Base-by-base conservation (phyloP, 805 yeast genomes). In the Ogataea trehaloabstinens region DNA sequence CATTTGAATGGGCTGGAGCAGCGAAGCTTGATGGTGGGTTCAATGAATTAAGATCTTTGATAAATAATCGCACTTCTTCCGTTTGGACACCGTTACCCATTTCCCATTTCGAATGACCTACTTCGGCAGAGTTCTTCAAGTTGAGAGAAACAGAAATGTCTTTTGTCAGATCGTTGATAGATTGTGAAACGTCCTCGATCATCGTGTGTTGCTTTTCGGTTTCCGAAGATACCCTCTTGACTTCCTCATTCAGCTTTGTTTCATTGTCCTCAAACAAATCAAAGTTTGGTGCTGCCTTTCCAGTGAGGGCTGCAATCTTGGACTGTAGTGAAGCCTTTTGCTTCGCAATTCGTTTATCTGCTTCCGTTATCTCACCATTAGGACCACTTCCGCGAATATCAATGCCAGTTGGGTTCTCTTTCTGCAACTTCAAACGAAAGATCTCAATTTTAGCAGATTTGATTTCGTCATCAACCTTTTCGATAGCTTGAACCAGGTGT, bases 291-390 rank as follows among this genome's bases (percentile, higher is more conserved):
- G 71, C 66, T 6, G 76, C 68, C 53, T 80, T 83, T 5, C 96
- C 96, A 0, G 97, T 90, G 53, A 91, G 73, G 3, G 91, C 87
- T 20, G 96, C 95, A 95, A 91, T 89, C 50, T 95, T 76, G 35
- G 90, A 85, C 46, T 81, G 80, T 51, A 93, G 69, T 40, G 80
- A 65, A 28, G 91, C 95, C 55, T 85, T 83, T 29, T 86, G 81
- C 50, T 76, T 82, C 28, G 91, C 93, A 52, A 85, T 84, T 46
- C 85, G 76, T 43, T 85, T 75, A 57, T 90, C 97, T 11, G 78
- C 64, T 19, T 86, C 96, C 3, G 97, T 90, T 6, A 88, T 76
- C 43, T 79, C 78, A 21, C 97, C 97, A 53, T 83, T 79, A 33
- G 88, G 83, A 6, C 97, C 98, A 5, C 93, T 77, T 4, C 96